Evolutionary conservation across 306 rosid genomes (phyloP), one percentile per base, ranked within the genome.

Genomic region (Pyrus pyrifolia): DNA sequence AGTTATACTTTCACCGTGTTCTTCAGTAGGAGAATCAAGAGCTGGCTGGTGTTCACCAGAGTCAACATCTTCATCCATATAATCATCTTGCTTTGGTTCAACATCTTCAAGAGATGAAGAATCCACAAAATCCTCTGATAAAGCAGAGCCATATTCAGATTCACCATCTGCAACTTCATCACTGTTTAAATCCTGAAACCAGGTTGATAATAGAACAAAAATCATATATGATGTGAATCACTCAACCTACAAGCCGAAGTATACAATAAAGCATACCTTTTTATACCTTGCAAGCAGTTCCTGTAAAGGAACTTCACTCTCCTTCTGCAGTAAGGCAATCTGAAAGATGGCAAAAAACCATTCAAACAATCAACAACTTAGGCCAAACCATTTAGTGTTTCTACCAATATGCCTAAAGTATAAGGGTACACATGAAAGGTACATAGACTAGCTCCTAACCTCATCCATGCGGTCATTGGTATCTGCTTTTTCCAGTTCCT

Each of bases 231-330:
- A 80, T 64, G 46, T 23, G 12, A 81, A 79, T 33, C 40, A 68
- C 72, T 40, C 64, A 79, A 70, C 74, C 23, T 76, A 81, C 10
- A 71, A 86, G 81, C 44, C 82, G 55, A 70, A 79, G 79, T 59
- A 76, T 71, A 81, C 58, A 73, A 55, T 40, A n/a, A 67, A 35
- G 91, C 85, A 8, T 83, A 95, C 99, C 99, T 91, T 89, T 83
- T 83, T 93, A 87, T 90, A 95, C 93, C 93, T 92, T 82, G 97
- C 92, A 86, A 92, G 93, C 78, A 95, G 87, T 75, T 95, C 97
- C 90, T 92, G 96, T 72, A 95, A 81, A 31, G 97, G 90, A 72
- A 92, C 85, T 30, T 87, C 93, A 90, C 93, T 87, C 91, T 95
- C 99, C 89, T 85, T 86, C 81, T 90, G 97, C 76, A 95, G 89